Evolutionary conservation across 495 filamentous ascomycete genomes (phyloP).

Genomic region (Lichina pygmaea): DNA sequence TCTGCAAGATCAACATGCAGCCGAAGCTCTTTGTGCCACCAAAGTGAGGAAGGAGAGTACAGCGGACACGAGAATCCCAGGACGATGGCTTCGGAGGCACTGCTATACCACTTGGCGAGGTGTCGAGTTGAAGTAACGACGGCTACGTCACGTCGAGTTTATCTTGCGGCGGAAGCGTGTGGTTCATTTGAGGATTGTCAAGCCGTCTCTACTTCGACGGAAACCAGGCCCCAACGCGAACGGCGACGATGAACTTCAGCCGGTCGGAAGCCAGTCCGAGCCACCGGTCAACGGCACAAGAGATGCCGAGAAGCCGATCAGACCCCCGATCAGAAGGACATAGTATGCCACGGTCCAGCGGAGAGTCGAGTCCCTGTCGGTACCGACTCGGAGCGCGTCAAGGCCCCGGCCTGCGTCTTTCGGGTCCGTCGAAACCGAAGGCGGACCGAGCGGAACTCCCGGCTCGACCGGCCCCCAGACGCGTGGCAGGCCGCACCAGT

Average conservation of each 20-base stretch:
- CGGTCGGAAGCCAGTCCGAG: no score
- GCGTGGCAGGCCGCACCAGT: slow-evolving; percentile 69
- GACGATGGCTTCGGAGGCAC: background rate
- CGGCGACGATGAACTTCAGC: no score
- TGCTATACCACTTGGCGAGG: background rate
- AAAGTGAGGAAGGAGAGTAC: background rate
- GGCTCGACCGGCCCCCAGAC: slow-evolving; percentile 52
- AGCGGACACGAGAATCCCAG: background rate
- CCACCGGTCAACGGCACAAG: slow-evolving; percentile 40
- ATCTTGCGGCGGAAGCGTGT: no score
- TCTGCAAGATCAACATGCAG: slow-evolving; percentile 91
- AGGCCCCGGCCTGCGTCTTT: no score
- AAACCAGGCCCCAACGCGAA: no score
- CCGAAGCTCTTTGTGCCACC: slow-evolving; percentile 49
- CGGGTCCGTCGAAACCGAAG: no score
- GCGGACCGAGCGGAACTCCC: slow-evolving; percentile 2
- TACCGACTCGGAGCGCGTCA: background rate
- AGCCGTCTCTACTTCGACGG: no score
- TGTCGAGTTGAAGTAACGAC: slow-evolving; percentile 1
- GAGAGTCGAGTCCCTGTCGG: slow-evolving; percentile 11
- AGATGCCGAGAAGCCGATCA: slow-evolving; percentile 33
- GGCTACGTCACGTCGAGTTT: no score
- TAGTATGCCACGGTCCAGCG: slow-evolving; percentile 62
- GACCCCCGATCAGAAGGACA: slow-evolving; percentile 39
- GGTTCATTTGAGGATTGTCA: no score